A percentile compares a stretch with the other conserved stretches of the same genome.
Evolutionary conservation across 2,329 filamentous ascomycete species (phyloP).

Genomic region (Phyllosticta citribraziliensis): DNA sequence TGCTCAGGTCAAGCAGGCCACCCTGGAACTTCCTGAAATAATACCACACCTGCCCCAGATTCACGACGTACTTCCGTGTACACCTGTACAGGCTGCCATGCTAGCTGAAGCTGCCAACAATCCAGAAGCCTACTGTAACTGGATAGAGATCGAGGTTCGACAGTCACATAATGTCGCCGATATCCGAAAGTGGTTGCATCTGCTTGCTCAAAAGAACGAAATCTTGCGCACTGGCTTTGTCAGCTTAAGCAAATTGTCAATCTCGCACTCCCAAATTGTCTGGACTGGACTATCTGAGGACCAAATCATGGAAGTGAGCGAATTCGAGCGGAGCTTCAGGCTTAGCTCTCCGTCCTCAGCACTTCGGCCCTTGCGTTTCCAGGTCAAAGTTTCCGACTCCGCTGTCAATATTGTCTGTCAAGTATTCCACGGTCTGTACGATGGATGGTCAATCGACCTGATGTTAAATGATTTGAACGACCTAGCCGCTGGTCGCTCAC

Average conservation of each 20-base stretch:
- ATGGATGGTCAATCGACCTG: constrained; percentile 86
- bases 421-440: constrained; percentile 77
- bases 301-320: constrained; percentile 36
- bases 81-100: constrained; percentile 69
- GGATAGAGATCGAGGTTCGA: constrained; percentile 51
- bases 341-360: constrained; percentile 30
- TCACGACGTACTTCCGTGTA: constrained; percentile 49
- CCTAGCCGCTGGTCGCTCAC: constrained; percentile 33
- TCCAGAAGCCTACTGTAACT: constrained; percentile 63
- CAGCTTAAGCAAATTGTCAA: constrained; percentile 29
- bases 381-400: constrained; percentile 33
- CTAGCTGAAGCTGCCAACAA: constrained; percentile 59
- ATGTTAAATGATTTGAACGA: constrained; percentile 56
- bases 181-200: constrained; percentile 29
- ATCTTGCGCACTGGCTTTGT: constrained; percentile 68
- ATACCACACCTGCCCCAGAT: constrained; percentile 11
- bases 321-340: constrained; percentile 31
- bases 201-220: constrained; percentile 41
- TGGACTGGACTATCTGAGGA: constrained; percentile 44
- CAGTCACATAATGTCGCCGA: constrained; percentile 18
- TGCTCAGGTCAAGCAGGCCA: constrained; percentile 4
- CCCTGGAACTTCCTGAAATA: constrained; percentile 13
- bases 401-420: constrained; percentile 34
- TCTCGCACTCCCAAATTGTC: constrained; percentile 52
- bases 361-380: constrained; percentile 53